Base-by-base conservation (phyloP, 371 early-diverging fungal species). In the Lichtheimia corymbifera region DNA sequence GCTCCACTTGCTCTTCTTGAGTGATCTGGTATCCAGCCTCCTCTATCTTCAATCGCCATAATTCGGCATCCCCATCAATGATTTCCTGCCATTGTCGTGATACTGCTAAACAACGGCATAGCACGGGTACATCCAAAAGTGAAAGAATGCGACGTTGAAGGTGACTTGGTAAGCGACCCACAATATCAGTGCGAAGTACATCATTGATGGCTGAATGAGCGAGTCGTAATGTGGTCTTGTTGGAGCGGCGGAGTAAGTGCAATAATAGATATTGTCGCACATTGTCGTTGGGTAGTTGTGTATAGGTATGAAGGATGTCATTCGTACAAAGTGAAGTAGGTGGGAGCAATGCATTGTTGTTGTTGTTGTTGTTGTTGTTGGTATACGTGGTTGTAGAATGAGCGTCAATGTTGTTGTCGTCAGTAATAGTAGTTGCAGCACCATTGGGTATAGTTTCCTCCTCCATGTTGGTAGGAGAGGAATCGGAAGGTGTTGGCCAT, bases 101-200 rank as follows among this genome's bases (percentile, higher is more conserved):
- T 14, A 94, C 96, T 22, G 84, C 81, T 15, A 88, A 84, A 12
- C 92, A 90, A n/a, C 87, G 81, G 57, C 91, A 90, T 30, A 97
- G 78, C 30, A 90, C 79, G 12, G 75, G 67, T 9, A 89, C 76
- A 58, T 96, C 98, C 62, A 96, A 78, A 63, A 88, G 90, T 18
- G 81, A 72, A 25, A 97, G 80, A 53, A 97, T 83, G 58, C 91
- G 88, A 57, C 85, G 84, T 13, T 86, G 69, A 5, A 96, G 73
- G 63, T 95, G 93, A 12, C 79, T 63, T 3, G 97, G 97, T 55
- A 97, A 73, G 6, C 86, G 80, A 12, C 85, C 81, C n/a, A 96
- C 52, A 64, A 96, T 93, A 74, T 97, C 96, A 54, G 88, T 82
- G 67, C 93, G 91, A 61, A 97, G 83, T 5, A 88, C 86, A 0